Base-by-base conservation (phyloP, 2,329 filamentous ascomycete genomes). In the Penicillium sp. region DNA sequence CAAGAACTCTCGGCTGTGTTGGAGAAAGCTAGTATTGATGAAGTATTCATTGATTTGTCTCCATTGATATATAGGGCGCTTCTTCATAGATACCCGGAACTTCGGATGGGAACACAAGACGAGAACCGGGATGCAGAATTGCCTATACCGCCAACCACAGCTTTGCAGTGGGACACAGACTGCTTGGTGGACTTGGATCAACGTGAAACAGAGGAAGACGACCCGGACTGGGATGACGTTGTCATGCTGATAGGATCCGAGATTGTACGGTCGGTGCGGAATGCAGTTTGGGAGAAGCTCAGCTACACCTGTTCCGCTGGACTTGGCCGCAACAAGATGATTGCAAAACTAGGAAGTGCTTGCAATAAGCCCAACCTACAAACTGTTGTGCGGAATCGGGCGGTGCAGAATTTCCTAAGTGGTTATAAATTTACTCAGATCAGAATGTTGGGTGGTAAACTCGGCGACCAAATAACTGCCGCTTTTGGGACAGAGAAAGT, bases 151-250 rank as follows among this genome's bases (percentile, higher is more conserved):
- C 84, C 84, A 0, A 86, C 82, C 0, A 88, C 87, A 1, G 89
- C 86, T 1, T 74, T 97, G 17, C 87, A 95, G 69, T 97, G 92
- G 92, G 79, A 87, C 58, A 84, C 88, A 0, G 70, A 96, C 75
- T 88, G 86, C n/a, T 77, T 96, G 53, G 80, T 95, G 16, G 90
- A 92, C 69, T 77, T 96, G 46, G 87, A 94, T 61, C 80, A 85
- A 37, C 78, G 80, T 25, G 84, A 91, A 58, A 83, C 84, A 11
- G 92, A 96, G 72, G 83, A 87, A 19, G 82, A 88, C 63, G 88
- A 95, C 67, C 90, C 91, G 1, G 94, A 99, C 74, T 99, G 94
- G 94, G 93, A 99, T 72, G 94, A 99, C 77, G 82, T 97, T 61
- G 89, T 85, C 16, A 89, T 96, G 70, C 80, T 90, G 30, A 85